Evolutionary conservation across 169 alveolate genomes (phyloP), one percentile per base, ranked within the genome.

Genomic region (Cryptosporidium sp.): DNA sequence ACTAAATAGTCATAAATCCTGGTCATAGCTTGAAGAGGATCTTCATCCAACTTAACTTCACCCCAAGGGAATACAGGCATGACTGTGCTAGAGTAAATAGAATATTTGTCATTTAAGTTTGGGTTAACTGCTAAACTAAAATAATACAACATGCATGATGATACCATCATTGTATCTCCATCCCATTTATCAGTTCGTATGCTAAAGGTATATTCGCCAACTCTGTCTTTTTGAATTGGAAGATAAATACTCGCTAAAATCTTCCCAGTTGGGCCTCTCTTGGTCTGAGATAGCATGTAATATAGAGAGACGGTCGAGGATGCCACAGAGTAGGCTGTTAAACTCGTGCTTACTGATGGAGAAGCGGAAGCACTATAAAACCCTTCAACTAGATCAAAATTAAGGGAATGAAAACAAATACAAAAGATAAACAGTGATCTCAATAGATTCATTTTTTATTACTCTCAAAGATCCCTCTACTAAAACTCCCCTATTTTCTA

Each of bases 331-430:
- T 80, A 80, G 3, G 75, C 73, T 39, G 89, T 80, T 39, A 80
- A 31, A 39, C 75, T 62, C 7, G 89, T 80, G 55, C 89, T 80
- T 0, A 48, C 68, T 18, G 80, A 26, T 62, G 89, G 89, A 80
- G 89, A 80, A 62, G 89, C 89, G 26, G 62, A 41, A 8, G 89
- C 89, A 80, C 89, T 80, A 65, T 80, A 80, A 33, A 80, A 80
- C 1, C 86, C 71, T 12, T 35, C 26, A 12, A 35, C 71, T 5
- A 5, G 12, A 2, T 73, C 26, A 14, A 73, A 58, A 55, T n/a
- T 73, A 69, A 69, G 10, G 7, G 16, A 4, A n/a, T 3, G 5
- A 69, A 69, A 2, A 39, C 21, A 43, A 0, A 37, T 9, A 7
- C 4, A 43, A 7, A 39, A 37, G n/a, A 69, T 12, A 69, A 26